These are phyloP conservation scores for Iris pallida DNA, from an alignment of 116 monocot species.

Conservation along the genomic window DNA sequence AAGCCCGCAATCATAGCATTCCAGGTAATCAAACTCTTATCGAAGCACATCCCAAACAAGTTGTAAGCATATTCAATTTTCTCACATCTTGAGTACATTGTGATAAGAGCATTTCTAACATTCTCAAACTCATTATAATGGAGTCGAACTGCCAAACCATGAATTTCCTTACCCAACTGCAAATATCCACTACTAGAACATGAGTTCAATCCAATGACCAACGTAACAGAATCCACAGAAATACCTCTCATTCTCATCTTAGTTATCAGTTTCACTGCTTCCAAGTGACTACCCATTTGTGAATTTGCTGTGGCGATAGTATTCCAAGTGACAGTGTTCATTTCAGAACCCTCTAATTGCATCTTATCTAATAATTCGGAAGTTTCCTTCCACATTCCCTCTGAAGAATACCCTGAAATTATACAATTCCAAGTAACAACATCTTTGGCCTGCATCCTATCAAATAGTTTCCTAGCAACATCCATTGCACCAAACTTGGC, in stretches of 20 bases:
- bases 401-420: conserved; percentile 54
- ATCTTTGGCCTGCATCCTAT: conserved; percentile 38
- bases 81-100: conserved; percentile 26
- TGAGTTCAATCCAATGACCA: conserved; percentile 26
- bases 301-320: conserved; percentile 24
- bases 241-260: conserved; percentile 4
- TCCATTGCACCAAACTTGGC: conserved; percentile 26
- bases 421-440: conserved; percentile 52
- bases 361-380: conserved; percentile 46
- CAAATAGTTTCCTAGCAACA: conserved; percentile 39
- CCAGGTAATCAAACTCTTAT: conserved; percentile 23
- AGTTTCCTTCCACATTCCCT: conserved; percentile 43
- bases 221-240: conserved; percentile 20
- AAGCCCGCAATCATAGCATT: conserved; percentile 26
- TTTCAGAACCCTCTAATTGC: conserved; percentile 11
- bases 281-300: conserved; percentile 5
- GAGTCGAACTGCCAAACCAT: conserved; percentile 22
- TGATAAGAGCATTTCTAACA: conserved; percentile 25
- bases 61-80: conserved; percentile 1
- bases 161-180: conserved; percentile 33
- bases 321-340: conserved; percentile 40
- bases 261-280: conserved; percentile 24
- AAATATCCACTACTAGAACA: conserved; percentile 20
- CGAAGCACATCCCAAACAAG: conserved; percentile 13
- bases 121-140: conserved; percentile 13